Conservation (phyloP, 192 early-diverging fungal species). For the Rhizophagus clarus region DNA sequence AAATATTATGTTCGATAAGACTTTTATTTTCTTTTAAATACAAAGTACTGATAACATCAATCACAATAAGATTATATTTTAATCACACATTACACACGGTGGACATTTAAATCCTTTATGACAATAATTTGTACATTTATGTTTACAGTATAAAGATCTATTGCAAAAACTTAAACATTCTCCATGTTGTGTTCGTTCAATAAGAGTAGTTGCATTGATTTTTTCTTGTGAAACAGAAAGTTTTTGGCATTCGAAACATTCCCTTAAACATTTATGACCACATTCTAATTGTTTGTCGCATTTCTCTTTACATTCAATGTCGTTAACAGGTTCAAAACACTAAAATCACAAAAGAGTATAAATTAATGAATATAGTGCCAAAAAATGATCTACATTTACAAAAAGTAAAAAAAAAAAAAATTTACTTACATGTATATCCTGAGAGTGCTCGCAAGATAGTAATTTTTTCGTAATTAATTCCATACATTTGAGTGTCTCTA, state of each 20-base stretch:
- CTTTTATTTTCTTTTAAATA: too few relatives aligned
- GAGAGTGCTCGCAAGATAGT: slow-evolving; percentile 45
- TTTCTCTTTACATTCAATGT: slow-evolving; percentile 30
- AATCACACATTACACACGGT: slow-evolving; percentile 35
- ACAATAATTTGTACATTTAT: background rate
- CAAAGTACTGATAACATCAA: too few relatives aligned
- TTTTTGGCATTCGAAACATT: slow-evolving; percentile 46
- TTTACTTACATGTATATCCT: slow-evolving; percentile 17
- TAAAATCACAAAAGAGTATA: background rate
- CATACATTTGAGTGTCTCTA: slow-evolving; percentile 28
- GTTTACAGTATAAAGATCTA: too few relatives aligned
- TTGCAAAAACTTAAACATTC: slow-evolving; percentile 37
- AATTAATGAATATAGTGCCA: too few relatives aligned
- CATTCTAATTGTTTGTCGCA: slow-evolving; percentile 41
- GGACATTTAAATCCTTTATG: slow-evolving; percentile 30
- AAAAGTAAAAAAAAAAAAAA: too few relatives aligned
- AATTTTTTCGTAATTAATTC: slow-evolving; percentile 30
- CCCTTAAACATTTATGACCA: slow-evolving; percentile 41
- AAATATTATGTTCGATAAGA: too few relatives aligned
- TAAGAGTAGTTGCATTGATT: background rate
- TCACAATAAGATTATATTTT: too few relatives aligned
- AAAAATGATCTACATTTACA: too few relatives aligned
- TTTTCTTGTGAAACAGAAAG: background rate
- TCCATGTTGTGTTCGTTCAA: slow-evolving; percentile 1
- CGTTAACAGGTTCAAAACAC: slow-evolving; percentile 31